Conservation (phyloP, 2,329 filamentous ascomycete genomes). For the Verruconis gallopava region DNA sequence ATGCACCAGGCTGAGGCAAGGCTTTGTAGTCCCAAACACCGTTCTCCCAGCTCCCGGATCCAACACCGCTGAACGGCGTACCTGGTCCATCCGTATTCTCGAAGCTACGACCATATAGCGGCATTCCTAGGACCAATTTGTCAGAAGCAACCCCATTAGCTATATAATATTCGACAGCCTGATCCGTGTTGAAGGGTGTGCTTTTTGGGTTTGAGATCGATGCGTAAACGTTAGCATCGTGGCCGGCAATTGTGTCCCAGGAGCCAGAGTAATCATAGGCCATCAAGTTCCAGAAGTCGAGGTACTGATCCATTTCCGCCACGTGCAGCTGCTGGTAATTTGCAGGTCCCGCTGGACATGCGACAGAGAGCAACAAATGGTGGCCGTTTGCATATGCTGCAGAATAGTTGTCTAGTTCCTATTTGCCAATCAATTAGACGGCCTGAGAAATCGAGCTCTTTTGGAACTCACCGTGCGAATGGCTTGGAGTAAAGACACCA, state of each 20-base stretch:
- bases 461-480: constrained; percentile 26
- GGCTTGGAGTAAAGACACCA: constrained; percentile 27
- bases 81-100: constrained; percentile 65
- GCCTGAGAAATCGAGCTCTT: constrained; percentile 28
- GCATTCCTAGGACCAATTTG: constrained; percentile 86
- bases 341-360: constrained; percentile 30
- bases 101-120: constrained; percentile 81
- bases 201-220: constrained; percentile 42
- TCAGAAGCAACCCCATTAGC: constrained; percentile 43
- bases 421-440: constrained; percentile 14
- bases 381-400: constrained; percentile 20
- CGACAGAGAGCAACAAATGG: constrained; percentile 32
- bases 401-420: constrained; percentile 29
- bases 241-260: constrained; percentile 60
- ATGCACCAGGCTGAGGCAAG: constrained; percentile 54
- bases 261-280: constrained; percentile 53
- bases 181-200: constrained; percentile 68
- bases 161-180: constrained; percentile 60
- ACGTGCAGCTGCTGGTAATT: constrained; percentile 32
- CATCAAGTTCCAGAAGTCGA: constrained; percentile 40
- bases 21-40: constrained; percentile 80
- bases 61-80: constrained; percentile 54
- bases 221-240: constrained; percentile 68
- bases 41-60: constrained; percentile 69
- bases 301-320: constrained; percentile 25